phyloP scores from a whole-genome alignment of 345 rosid species.

The Excoecaria agallocha region DNA sequence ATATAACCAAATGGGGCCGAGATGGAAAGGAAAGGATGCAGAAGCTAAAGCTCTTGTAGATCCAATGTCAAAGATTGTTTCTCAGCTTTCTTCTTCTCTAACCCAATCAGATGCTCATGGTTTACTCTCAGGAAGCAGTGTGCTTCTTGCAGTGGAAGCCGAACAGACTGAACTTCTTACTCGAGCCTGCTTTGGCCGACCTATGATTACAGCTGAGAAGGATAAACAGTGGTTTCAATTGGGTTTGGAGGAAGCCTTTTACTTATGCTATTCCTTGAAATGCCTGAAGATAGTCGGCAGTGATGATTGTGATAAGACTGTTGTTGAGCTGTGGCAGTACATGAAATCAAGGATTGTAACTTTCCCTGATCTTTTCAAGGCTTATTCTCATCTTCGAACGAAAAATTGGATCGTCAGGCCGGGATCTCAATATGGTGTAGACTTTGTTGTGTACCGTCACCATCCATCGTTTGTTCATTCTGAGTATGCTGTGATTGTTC shows the following conservation, averaged over 20 bases:
- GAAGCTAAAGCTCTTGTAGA: conserved; percentile 69
- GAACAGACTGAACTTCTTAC: conserved; percentile 57
- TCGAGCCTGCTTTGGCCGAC: conserved; percentile 72
- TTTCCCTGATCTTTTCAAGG: conserved; percentile 64
- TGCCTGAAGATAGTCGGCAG: conserved; percentile 53
- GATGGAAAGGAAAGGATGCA: conserved; percentile 84
- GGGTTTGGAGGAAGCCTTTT: conserved; percentile 82
- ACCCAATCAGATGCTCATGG: conserved; percentile 41
- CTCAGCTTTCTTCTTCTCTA: conserved; percentile 55
- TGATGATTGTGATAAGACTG: conserved; percentile 30
- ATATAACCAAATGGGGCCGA: conserved; percentile 48
- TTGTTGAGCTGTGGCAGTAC: conserved; percentile 48
- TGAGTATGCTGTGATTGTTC: conserved; percentile 64
- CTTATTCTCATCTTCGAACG: conserved; percentile 61
- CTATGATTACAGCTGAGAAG: conserved; percentile 48
- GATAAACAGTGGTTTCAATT: conserved; percentile 71
- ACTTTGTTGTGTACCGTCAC: conserved; percentile 74
- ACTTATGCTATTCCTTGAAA: conserved; percentile 45
- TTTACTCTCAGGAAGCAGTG: conserved; percentile 47
- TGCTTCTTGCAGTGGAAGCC: conserved; percentile 47
- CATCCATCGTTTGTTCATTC: conserved; percentile 87
- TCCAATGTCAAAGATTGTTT: conserved; percentile 63
- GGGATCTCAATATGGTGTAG: conserved; percentile 73
- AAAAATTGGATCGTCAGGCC: conserved; percentile 80
- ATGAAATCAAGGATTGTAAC: conserved; percentile 43